Conservation (phyloP, 192 early-diverging fungal species). For the Coemansia erecta region DNA sequence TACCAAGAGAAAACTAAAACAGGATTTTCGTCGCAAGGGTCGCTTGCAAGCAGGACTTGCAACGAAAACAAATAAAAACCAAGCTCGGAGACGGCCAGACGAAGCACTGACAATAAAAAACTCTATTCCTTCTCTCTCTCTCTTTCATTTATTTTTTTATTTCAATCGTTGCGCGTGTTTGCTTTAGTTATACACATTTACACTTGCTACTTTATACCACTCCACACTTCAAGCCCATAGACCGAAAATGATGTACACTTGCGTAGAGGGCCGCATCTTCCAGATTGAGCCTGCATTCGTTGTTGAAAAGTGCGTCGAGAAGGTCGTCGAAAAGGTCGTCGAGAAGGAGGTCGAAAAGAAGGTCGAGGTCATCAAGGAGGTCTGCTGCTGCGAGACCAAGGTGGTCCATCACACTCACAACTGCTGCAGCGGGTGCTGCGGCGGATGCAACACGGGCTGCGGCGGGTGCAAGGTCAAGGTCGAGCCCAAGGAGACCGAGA, state of each 20-base stretch:
- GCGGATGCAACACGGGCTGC: conserved; percentile 2
- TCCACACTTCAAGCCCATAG: background rate
- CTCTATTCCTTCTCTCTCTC: background rate
- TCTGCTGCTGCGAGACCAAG: conserved; percentile 37
- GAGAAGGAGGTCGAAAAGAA: conserved; percentile 15
- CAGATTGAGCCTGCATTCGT: conserved; percentile 43
- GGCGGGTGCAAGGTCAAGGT: conserved; percentile 5
- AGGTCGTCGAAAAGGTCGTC: conserved; percentile 33
- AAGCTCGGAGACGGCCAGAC: too few relatives aligned
- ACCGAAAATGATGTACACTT: conserved; percentile 38
- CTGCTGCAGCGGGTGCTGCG: conserved; percentile 12
- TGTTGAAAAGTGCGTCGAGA: conserved; percentile 49
- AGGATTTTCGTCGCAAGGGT: background rate
- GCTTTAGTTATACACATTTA: background rate
- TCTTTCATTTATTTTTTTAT: background rate
- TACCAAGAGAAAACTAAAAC: background rate
- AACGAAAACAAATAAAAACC: too few relatives aligned
- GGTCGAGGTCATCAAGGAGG: conserved; percentile 40
- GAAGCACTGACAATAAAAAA: background rate
- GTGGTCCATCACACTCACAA: conserved; percentile 9
- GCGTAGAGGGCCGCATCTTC: conserved; percentile 41
- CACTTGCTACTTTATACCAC: background rate
- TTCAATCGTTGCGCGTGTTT: background rate
- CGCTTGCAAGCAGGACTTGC: too few relatives aligned
- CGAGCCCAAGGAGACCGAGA: conserved; percentile 36